These are phyloP conservation scores for Aspergillus sp. DNA, from an alignment of 2,329 filamentous ascomycete genomes.

Conservation along the genomic window DNA sequence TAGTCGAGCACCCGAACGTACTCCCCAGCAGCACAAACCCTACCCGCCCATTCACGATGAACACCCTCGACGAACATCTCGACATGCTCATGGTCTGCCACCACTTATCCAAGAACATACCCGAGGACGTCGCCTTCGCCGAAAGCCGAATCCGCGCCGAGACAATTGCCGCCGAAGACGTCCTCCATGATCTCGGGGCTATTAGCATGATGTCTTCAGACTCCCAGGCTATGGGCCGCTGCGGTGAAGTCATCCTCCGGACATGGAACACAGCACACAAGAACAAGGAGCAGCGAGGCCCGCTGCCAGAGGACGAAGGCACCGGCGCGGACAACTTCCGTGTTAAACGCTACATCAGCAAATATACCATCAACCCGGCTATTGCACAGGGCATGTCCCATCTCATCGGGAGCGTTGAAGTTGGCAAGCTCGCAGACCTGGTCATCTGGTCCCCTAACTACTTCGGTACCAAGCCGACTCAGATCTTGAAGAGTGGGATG, in stretches of 20 bases:
- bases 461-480: constrained; percentile 82
- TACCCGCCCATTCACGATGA: constrained; percentile 83
- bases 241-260: constrained; percentile 86
- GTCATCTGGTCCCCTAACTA: constrained; percentile 81
- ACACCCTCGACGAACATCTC: constrained; percentile 93
- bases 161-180: constrained; percentile 95
- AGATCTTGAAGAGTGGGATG: constrained; percentile 84
- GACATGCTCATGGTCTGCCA: constrained; percentile 99
- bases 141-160: constrained; percentile 92
- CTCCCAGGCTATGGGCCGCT: constrained; percentile 94
- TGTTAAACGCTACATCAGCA: constrained; percentile 89
- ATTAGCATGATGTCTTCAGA: constrained; percentile 98
- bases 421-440: constrained; percentile 86
- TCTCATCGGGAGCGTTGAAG: constrained; percentile 80
- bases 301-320: constrained; percentile 72
- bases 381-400: constrained; percentile 88
- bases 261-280: constrained; percentile 98
- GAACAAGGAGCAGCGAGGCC: constrained; percentile 84
- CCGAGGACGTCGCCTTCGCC: constrained; percentile 93
- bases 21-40: constrained; percentile 90
- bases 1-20: constrained; percentile 85
- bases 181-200: constrained; percentile 89
- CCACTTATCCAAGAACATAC: constrained; percentile 86
- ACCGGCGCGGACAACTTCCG: constrained; percentile 84
- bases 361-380: constrained; percentile 95